Percentiles rank a stretch among this genome's conserved stretches.
Conservation (phyloP, 2,329 filamentous ascomycete genomes). For the Fusarium sp. region DNA sequence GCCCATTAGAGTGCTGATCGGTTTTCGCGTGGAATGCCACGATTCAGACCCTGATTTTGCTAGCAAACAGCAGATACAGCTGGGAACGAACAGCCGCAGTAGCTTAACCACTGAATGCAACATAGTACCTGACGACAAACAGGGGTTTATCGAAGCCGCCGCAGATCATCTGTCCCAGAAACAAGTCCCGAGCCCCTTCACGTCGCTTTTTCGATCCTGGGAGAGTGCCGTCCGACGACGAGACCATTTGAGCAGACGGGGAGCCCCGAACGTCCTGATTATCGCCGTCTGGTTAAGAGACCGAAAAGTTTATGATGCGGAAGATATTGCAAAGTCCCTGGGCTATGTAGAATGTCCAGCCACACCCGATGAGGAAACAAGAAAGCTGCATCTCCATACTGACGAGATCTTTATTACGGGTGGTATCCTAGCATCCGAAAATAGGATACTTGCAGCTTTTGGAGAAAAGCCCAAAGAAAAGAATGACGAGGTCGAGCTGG, state of each 20-base stretch:
- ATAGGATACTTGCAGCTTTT: neutral
- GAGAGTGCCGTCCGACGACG: neutral
- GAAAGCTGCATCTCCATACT: neutral
- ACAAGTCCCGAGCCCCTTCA: neutral
- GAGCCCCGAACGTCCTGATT: neutral
- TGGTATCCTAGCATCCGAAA: neutral
- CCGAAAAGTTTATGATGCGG: neutral
- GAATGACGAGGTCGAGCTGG: neutral
- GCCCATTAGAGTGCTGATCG: neutral
- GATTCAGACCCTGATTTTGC: no score
- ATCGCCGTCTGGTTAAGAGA: neutral
- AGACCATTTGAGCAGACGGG: neutral
- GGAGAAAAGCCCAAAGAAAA: neutral
- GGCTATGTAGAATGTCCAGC: neutral
- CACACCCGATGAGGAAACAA: neutral
- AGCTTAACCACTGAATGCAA: neutral
- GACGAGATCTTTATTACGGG: neutral
- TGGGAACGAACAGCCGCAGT: neutral
- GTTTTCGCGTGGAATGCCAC: neutral
- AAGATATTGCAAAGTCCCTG: neutral
- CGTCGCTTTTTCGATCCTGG: neutral
- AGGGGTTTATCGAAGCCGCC: neutral
- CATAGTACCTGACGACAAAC: neutral
- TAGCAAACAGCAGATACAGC: neutral
- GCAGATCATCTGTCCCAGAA: neutral